Conservation (phyloP, 2,329 filamentous ascomycete genomes). For the Ploettnerulaceae sp. region DNA sequence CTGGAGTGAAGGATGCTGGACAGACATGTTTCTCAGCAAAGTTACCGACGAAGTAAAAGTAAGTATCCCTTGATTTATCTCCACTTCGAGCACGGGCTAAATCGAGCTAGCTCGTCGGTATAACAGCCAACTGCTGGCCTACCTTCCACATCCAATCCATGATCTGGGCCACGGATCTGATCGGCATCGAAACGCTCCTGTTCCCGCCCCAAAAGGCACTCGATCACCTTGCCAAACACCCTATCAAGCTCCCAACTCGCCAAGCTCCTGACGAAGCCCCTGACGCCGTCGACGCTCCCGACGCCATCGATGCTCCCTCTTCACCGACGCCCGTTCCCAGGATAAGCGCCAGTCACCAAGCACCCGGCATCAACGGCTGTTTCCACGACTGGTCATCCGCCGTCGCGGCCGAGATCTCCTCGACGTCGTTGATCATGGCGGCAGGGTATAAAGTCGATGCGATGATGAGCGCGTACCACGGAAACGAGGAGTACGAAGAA, state of each 20-base stretch:
- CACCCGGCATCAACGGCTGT: constrained; percentile 27
- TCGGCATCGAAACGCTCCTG: constrained; percentile 26
- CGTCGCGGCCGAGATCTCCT: constrained; percentile 26
- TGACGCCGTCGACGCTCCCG: neutral
- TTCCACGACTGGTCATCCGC: constrained; percentile 22
- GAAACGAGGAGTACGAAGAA: constrained; percentile 14
- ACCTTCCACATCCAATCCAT: constrained; percentile 30
- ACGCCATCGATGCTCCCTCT: neutral
- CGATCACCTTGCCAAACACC: constrained; percentile 9
- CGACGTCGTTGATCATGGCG: constrained; percentile 21
- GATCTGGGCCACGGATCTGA: constrained; percentile 30
- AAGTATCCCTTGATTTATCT: neutral
- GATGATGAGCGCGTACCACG: constrained; percentile 28
- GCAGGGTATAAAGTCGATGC: constrained; percentile 28
- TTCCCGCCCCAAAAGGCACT: constrained; percentile 19
- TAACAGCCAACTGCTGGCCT: constrained; percentile 29
- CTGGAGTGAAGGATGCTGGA: constrained; percentile 30
- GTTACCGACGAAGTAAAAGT: constrained; percentile 29
- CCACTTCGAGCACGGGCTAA: constrained; percentile 5
- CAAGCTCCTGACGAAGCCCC: constrained; percentile 4
- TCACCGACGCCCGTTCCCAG: neutral
- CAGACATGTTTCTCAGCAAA: constrained; percentile 26
- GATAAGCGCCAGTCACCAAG: constrained; percentile 2
- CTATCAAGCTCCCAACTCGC: constrained; percentile 10
- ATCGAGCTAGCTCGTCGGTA: constrained; percentile 28